Conservation (phyloP, 1,139 yeast genomes). For the Kazachstania sp. region DNA sequence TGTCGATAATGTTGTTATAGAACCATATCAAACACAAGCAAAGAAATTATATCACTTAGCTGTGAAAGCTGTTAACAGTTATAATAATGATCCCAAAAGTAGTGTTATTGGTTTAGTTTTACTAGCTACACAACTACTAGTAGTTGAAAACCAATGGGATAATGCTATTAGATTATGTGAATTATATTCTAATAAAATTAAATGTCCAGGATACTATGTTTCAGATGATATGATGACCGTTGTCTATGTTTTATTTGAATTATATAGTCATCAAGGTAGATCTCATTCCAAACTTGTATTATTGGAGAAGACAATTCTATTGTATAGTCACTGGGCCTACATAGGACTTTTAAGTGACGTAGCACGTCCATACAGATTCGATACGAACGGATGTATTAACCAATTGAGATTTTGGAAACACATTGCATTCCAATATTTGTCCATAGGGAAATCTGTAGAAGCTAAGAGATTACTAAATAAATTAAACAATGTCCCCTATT, state of each 20-base stretch:
- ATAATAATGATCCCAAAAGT: conserved; percentile 11
- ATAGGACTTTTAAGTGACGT: too few relatives aligned
- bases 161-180: conserved; percentile 26
- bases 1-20: conserved; percentile 23
- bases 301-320: conserved; percentile 10
- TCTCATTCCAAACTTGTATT: conserved; percentile 14
- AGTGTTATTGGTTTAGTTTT: conserved; percentile 20
- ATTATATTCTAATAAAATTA: conserved; percentile 13
- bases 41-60: conserved; percentile 21
- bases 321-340: too few relatives aligned
- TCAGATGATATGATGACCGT: conserved; percentile 7
- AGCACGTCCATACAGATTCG: too few relatives aligned
- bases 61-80: conserved; percentile 13
- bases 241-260: conserved; percentile 20
- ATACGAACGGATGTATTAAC: neutral
- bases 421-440: conserved; percentile 41
- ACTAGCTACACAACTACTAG: conserved; percentile 22
- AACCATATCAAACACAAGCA: conserved; percentile 27
- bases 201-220: neutral
- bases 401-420: conserved; percentile 37
- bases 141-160: conserved; percentile 23
- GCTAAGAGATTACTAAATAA: conserved; percentile 25
- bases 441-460: conserved; percentile 27
- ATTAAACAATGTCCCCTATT: conserved; percentile 4
- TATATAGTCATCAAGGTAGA: conserved; percentile 22